phyloP scores from a whole-genome alignment of 2,329 filamentous ascomycete species.

The Hypoxylon sp. region DNA sequence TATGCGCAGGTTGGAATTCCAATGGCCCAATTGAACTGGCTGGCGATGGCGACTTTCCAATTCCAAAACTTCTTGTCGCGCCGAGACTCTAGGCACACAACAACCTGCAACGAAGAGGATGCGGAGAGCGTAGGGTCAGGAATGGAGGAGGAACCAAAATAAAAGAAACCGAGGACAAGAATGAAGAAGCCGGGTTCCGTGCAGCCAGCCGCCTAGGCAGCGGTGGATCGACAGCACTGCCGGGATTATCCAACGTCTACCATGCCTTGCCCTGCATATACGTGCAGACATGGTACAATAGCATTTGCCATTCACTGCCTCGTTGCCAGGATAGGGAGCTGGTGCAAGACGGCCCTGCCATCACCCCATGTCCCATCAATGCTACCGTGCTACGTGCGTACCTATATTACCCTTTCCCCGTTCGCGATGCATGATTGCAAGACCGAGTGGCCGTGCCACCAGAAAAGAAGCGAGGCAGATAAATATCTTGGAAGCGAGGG shows the following conservation, averaged over 20 bases:
- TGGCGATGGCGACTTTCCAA: conserved; percentile 4
- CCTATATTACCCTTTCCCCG: not conserved
- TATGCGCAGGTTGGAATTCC: conserved; percentile 8
- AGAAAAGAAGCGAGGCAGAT: not conserved
- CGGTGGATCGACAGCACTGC: conserved; percentile 16
- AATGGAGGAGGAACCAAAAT: conserved; percentile 22
- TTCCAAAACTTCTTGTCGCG: conserved; percentile 14
- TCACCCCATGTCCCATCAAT: conserved; percentile 31
- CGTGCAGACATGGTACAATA: conserved; percentile 2
- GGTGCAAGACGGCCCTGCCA: conserved; percentile 25
- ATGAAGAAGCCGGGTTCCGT: conserved; percentile 1
- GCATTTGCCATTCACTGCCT: conserved; percentile 8
- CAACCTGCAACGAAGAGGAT: conserved; percentile 11
- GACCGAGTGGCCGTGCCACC: conserved; percentile 15
- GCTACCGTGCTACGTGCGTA: conserved; percentile 1
- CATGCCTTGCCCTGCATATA: not conserved
- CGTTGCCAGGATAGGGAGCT: conserved; percentile 25
- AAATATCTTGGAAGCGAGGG: conserved; percentile 3
- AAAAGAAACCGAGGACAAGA: conserved; percentile 23
- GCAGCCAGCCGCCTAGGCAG: conserved; percentile 3
- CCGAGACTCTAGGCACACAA: conserved; percentile 33
- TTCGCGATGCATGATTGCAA: conserved; percentile 1
- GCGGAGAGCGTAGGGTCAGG: conserved; percentile 4
- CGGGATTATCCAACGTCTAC: conserved; percentile 3
- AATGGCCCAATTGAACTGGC: conserved; percentile 9